Percentiles rank a stretch among this genome's conserved stretches.
Conservation (phyloP, 805 yeast genomes). For the Yamadazyma akitaensis region DNA sequence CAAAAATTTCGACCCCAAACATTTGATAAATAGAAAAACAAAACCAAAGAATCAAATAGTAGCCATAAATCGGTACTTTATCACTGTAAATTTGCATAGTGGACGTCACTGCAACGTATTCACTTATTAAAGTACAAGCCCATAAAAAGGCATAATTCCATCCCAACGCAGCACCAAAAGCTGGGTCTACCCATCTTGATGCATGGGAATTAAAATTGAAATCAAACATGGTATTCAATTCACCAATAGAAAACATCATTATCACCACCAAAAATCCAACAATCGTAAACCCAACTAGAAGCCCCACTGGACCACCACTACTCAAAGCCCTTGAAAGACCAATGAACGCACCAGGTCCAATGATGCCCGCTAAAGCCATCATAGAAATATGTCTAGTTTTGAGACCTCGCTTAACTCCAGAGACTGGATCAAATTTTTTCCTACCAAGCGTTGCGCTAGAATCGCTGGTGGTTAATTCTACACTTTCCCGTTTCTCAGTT, state of each 20-base stretch:
- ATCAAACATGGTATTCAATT: slow-evolving; percentile 36
- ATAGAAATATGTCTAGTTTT: slow-evolving; percentile 20
- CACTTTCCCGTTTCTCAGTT: slow-evolving; percentile 1
- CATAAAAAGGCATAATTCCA: slow-evolving; percentile 45
- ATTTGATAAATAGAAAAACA: slow-evolving; percentile 33
- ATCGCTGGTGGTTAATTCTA: neutral
- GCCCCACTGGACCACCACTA: slow-evolving; percentile 42
- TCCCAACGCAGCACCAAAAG: slow-evolving; percentile 36
- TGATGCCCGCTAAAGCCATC: slow-evolving; percentile 24
- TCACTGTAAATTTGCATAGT: slow-evolving; percentile 44
- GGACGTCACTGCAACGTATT: slow-evolving; percentile 45
- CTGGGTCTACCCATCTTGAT: slow-evolving; percentile 36
- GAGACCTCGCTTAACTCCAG: slow-evolving; percentile 46
- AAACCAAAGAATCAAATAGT: slow-evolving; percentile 41
- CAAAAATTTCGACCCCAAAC: slow-evolving; percentile 36
- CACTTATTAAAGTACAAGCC: slow-evolving; percentile 34
- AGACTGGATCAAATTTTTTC: slow-evolving; percentile 9
- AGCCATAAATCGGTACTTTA: slow-evolving; percentile 40
- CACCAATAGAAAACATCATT: slow-evolving; percentile 41
- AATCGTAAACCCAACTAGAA: slow-evolving; percentile 48
- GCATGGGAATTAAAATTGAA: slow-evolving; percentile 43
- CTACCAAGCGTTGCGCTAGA: slow-evolving; percentile 14
- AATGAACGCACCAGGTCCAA: slow-evolving; percentile 54
- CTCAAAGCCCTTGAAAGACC: slow-evolving; percentile 50
- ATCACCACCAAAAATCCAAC: slow-evolving; percentile 43